phyloP scores from a whole-genome alignment of 169 alveolate species.

The Eimeria tenella region DNA sequence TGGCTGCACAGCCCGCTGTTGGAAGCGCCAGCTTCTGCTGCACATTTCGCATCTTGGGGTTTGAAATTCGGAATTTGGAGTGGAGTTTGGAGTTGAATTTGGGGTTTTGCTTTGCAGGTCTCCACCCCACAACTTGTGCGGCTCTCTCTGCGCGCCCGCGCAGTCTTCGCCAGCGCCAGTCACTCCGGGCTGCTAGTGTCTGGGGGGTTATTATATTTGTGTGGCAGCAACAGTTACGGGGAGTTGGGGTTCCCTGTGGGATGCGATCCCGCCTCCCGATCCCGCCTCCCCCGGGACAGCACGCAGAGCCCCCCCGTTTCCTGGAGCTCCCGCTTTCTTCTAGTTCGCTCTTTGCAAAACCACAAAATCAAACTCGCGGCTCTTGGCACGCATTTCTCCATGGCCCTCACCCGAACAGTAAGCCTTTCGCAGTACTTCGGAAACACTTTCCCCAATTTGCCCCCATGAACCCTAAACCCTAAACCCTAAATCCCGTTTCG shows the following conservation, averaged over 20 bases:
- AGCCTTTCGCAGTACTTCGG: not conserved
- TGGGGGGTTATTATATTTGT: constrained; percentile 8
- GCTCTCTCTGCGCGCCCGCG: constrained; percentile 14
- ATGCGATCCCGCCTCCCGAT: not conserved
- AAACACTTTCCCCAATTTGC: too few relatives aligned
- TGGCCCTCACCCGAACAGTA: constrained; percentile 4
- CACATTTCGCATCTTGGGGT: too few relatives aligned
- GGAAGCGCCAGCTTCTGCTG: too few relatives aligned
- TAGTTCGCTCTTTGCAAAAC: not conserved
- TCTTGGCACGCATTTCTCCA: constrained; percentile 53
- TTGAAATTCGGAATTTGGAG: too few relatives aligned
- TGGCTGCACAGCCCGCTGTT: too few relatives aligned
- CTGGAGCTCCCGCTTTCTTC: constrained; percentile 51
- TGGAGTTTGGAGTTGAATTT: too few relatives aligned
- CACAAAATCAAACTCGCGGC: constrained; percentile 7
- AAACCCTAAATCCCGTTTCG: too few relatives aligned
- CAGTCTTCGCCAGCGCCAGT: constrained; percentile 14
- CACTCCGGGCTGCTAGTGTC: constrained; percentile 17
- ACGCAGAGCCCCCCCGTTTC: not conserved
- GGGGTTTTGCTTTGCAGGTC: not conserved
- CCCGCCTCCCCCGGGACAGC: not conserved
- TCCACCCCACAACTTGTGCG: constrained; percentile 10
- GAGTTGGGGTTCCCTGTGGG: constrained; percentile 39
- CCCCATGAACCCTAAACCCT: too few relatives aligned
- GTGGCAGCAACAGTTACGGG: constrained; percentile 68